Evolutionary conservation across 345 rosid genomes (phyloP), one percentile per base, ranked within the genome.

Genomic region (Heritiera fomes): DNA sequence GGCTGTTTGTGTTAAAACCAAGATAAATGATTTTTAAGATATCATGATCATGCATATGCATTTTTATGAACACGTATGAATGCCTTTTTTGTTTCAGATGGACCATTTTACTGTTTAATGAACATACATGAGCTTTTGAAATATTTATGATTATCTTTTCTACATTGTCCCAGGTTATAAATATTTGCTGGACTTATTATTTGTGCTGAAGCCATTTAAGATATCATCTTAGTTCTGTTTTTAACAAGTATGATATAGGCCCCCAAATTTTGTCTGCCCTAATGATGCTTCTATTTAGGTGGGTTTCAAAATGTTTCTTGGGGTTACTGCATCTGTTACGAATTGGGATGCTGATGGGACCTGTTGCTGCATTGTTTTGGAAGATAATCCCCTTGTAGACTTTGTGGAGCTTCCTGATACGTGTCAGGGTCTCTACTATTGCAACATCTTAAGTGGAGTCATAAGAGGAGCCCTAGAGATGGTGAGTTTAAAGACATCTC

Each of bases 301-400:
- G 78, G 97, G 98, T 6, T 92, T 93, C 86, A 95, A 95, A 89
- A 95, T 95, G 98, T 95, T 95, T 78, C 84, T 95, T 32, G 98
- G 99, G 34, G 91, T 95, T 61, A 83, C 91, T 74, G 98, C 98
- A 47, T 87, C 97, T 43, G 97, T 93, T 71, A 80, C 83, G 79
- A 95, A 91, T 69, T 93, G 97, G 96, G 93, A 95, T 69, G 86
- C 89, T 47, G 94, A 95, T 45, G 98, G 98, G 34, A 93, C 95
- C 59, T 86, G 90, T 82, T 93, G 98, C 88, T 90, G 87, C 81
- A 84, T 93, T 69, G 73, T 92, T 80, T 87, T 95, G 85, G 98
- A 92, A 73, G 98, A 95, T 80, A 95, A 93, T 83, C 98, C 98
- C 59, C 83, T 95, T 32, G 98, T 92, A 67, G 98, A 95, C 78